Evolutionary conservation across 345 rosid species (phyloP), one percentile per base, ranked within the genome.

Genomic region (Rhodomyrtus tomentosa): DNA sequence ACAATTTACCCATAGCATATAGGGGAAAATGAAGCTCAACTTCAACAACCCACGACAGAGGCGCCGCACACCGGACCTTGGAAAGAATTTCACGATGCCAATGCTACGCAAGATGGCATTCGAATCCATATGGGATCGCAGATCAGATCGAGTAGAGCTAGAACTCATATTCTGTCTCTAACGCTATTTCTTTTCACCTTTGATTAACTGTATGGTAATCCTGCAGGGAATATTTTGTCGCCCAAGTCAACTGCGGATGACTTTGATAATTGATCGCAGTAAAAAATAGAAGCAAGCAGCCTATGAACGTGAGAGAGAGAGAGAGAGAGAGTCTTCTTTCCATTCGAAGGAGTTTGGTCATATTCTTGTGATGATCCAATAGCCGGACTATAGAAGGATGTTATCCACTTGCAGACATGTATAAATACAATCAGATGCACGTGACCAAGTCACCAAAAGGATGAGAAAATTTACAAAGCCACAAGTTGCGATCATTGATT

Each of bases 331-430:
- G 24, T 59, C 40, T 16, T 8, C 76, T 36, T 16, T 32, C 76
- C 42, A 68, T 68, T 32, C 76, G 8, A 18, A 16, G 42, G 56
- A 68, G 45, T 16, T 32, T 20, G 76, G 76, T 32, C 42, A 21
- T 54, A 21, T 8, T 54, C 25, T 21, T 16, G 74, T 9, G 22
- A 32, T 29, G 74, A 62, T 62, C 74, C 74, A 15, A 16, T 32
- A 62, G 74, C 42, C 92, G 93, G n/a, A 85, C 87, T 12, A 83
- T 53, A 25, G 88, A 50, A 27, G 24, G 4, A 52, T 14, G 21
- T 14, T 53, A 81, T 50, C 82, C 51, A 21, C 40, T 81, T 15
- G 40, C 22, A 22, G 5, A 49, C 29, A 16, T 32, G 42, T 32
- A 62, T 62, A 62, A 32, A 62, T 62, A 29, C 24, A 32, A 32